Percentiles rank a stretch among this genome's conserved stretches.
Evolutionary conservation across 345 rosid genomes (phyloP).

Genomic region (Garcia nutans): DNA sequence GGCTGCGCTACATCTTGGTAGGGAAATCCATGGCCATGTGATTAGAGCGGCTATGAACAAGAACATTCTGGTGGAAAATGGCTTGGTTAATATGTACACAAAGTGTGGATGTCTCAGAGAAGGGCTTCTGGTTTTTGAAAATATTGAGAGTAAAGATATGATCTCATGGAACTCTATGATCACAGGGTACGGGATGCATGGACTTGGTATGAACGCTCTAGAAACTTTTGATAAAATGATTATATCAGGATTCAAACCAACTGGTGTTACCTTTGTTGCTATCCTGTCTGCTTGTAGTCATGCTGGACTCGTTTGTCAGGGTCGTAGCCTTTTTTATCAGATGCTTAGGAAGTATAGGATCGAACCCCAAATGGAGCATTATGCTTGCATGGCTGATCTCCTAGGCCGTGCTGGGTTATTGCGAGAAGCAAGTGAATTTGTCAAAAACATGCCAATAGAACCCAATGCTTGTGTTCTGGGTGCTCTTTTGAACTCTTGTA

Average conservation of each 20-base stretch:
- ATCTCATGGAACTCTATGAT: slow-evolving; percentile 71
- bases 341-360: slow-evolving; percentile 43
- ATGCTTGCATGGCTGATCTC: slow-evolving; percentile 72
- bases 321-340: slow-evolving; percentile 42
- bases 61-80: slow-evolving; percentile 60
- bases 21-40: slow-evolving; percentile 65
- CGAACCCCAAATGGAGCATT: slow-evolving; percentile 62
- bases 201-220: slow-evolving; percentile 52
- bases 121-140: slow-evolving; percentile 48
- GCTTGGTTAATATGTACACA: slow-evolving; percentile 71
- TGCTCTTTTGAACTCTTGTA: slow-evolving; percentile 69
- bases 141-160: slow-evolving; percentile 44
- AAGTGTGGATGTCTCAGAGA: slow-evolving; percentile 57
- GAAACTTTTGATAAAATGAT: slow-evolving; percentile 52
- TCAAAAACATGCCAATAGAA: slow-evolving; percentile 58
- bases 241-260: slow-evolving; percentile 46
- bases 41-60: slow-evolving; percentile 43
- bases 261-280: slow-evolving; percentile 64
- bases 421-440: slow-evolving; percentile 58
- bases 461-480: slow-evolving; percentile 65
- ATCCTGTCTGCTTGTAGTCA: slow-evolving; percentile 81
- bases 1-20: slow-evolving; percentile 52
- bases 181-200: slow-evolving; percentile 62
- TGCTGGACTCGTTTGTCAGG: slow-evolving; percentile 62
- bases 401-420: slow-evolving; percentile 64